Evolutionary conservation across 805 yeast genomes (phyloP).

Genomic region (Starmerella cellae): DNA sequence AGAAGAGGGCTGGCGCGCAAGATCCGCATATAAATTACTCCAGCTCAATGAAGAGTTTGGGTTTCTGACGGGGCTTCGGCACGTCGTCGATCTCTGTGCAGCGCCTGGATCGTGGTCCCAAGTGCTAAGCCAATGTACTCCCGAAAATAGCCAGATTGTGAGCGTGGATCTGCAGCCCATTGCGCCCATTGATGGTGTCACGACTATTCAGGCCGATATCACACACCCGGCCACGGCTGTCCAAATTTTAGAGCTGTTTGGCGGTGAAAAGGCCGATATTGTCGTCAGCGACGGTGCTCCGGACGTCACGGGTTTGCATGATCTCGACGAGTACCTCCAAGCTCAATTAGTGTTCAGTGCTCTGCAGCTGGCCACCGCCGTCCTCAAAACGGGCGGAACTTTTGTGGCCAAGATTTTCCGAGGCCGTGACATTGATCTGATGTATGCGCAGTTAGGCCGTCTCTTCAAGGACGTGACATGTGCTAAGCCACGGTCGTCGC

Average conservation of each 20-base stretch:
- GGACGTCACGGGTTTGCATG: slow-evolving; percentile 95
- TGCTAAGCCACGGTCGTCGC: slow-evolving; percentile 89
- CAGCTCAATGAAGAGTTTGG: slow-evolving; percentile 87
- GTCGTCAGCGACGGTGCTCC: slow-evolving; percentile 98
- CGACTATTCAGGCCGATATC: slow-evolving; percentile 87
- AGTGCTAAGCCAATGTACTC: slow-evolving; percentile 58
- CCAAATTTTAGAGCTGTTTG: slow-evolving; percentile 65
- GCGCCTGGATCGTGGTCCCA: slow-evolving; percentile 99
- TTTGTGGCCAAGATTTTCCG: slow-evolving; percentile 95
- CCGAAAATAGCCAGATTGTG: slow-evolving; percentile 53
- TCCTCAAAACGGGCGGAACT: slow-evolving; percentile 76
- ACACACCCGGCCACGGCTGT: slow-evolving; percentile 85
- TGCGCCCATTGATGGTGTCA: slow-evolving; percentile 89
- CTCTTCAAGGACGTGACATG: slow-evolving; percentile 79
- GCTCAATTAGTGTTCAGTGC: slow-evolving; percentile 90
- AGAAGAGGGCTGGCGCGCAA: slow-evolving; percentile 95
- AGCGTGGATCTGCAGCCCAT: slow-evolving; percentile 96
- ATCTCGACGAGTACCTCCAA: slow-evolving; percentile 90
- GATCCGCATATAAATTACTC: slow-evolving; percentile 87
- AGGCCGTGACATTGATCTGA: slow-evolving; percentile 86
- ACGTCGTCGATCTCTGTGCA: slow-evolving; percentile 95
- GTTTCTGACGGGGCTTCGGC: slow-evolving; percentile 50
- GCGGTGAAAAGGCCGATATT: slow-evolving; percentile 86
- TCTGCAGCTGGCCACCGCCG: slow-evolving; percentile 76
- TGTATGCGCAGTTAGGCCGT: slow-evolving; percentile 83